A percentile compares a stretch with the other conserved stretches of the same genome.
Evolutionary conservation across 306 rosid species (phyloP).

Genomic region (Amphicarpaea edgeworthii): DNA sequence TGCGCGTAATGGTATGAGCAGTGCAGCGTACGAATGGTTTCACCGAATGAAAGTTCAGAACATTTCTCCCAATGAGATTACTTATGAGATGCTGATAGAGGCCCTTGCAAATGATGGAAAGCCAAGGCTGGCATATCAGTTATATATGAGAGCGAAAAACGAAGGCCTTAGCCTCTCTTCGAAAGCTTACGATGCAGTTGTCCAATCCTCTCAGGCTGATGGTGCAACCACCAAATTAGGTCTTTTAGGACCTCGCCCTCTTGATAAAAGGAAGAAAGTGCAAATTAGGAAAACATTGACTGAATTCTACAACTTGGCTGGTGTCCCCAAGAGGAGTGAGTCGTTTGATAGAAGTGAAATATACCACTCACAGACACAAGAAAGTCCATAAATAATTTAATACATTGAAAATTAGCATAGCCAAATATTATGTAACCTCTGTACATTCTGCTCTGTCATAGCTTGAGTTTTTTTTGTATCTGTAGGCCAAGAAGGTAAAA

Average conservation of each 20-base stretch:
- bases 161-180: slow-evolving; percentile 74
- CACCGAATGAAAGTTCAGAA: slow-evolving; percentile 78
- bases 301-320: slow-evolving; percentile 54
- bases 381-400: slow-evolving; percentile 34
- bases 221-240: slow-evolving; percentile 66
- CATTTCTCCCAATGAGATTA: slow-evolving; percentile 74
- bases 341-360: slow-evolving; percentile 56
- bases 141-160: slow-evolving; percentile 69
- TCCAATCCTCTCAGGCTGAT: slow-evolving; percentile 59
- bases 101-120: slow-evolving; percentile 89
- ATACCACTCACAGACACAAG: slow-evolving; percentile 40
- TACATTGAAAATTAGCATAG: slow-evolving; percentile 41
- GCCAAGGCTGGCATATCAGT: slow-evolving; percentile 86
- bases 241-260: slow-evolving; percentile 76
- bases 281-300: slow-evolving; percentile 50
- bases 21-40: slow-evolving; percentile 94
- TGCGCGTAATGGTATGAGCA: slow-evolving; percentile 68
- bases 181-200: slow-evolving; percentile 75
- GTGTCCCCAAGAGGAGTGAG: slow-evolving; percentile 50
- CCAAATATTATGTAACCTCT: slow-evolving; percentile 40
- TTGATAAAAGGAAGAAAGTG: slow-evolving; percentile 53
- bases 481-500: slow-evolving; percentile 28
- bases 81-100: slow-evolving; percentile 84
- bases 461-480: slow-evolving; percentile 27
- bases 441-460: slow-evolving; percentile 48